phyloP scores from a whole-genome alignment of 345 rosid genomes.

The Salix brachista region DNA sequence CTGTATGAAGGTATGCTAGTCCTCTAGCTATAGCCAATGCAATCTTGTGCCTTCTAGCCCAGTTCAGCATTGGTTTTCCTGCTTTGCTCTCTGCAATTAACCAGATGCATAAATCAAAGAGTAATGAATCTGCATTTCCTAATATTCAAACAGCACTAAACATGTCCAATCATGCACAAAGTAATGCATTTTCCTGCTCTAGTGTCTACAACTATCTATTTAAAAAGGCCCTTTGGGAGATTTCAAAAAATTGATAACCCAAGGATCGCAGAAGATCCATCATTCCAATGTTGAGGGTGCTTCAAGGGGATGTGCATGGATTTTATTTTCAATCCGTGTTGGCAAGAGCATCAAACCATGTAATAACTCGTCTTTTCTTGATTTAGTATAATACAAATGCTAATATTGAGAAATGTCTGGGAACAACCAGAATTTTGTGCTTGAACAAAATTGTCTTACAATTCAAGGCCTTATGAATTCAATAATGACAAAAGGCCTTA shows the following conservation, averaged over 20 bases:
- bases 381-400: too few relatives aligned
- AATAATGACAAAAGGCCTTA: neutral
- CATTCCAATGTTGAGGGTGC: neutral
- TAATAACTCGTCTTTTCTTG: too few relatives aligned
- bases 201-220: too few relatives aligned
- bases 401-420: neutral
- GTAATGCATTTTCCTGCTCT: too few relatives aligned
- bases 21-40: constrained; percentile 89
- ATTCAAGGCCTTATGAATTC: neutral
- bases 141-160: neutral
- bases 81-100: constrained; percentile 57
- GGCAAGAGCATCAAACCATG: too few relatives aligned
- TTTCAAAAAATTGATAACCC: neutral
- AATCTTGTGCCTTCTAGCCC: constrained; percentile 96
- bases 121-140: neutral
- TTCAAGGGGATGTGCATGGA: neutral
- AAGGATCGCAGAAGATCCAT: neutral
- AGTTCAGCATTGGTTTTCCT: constrained; percentile 73
- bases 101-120: neutral
- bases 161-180: neutral
- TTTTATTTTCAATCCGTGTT: too few relatives aligned
- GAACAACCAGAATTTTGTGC: neutral
- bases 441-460: neutral
- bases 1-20: constrained; percentile 74
- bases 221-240: neutral